Percentiles rank a stretch among this genome's conserved stretches.
Conservation (phyloP, 2,329 filamentous ascomycete species). For the Cladophialophora immunda region DNA sequence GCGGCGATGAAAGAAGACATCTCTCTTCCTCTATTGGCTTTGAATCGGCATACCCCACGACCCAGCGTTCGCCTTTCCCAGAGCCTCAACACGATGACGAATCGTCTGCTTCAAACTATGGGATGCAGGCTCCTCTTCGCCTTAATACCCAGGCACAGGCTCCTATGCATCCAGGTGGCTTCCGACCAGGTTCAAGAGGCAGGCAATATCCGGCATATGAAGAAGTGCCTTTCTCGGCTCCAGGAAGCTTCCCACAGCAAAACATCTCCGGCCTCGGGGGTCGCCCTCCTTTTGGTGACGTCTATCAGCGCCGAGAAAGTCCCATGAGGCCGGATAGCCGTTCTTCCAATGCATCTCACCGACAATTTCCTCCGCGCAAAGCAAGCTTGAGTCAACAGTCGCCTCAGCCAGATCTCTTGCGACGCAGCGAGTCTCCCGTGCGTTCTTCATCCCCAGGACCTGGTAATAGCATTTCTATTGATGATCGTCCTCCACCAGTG, state of each 20-base stretch:
- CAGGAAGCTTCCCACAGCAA: constrained; percentile 30
- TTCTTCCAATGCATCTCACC: constrained; percentile 35
- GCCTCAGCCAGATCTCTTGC: constrained; percentile 25
- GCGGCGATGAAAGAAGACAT: constrained; percentile 40
- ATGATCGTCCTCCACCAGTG: constrained; percentile 30
- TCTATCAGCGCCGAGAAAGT: constrained; percentile 34
- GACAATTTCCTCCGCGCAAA: constrained; percentile 67
- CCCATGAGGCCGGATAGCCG: constrained; percentile 40
- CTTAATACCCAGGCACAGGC: constrained; percentile 35
- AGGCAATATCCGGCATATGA: constrained; percentile 30
- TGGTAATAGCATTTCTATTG: constrained; percentile 5
- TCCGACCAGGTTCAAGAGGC: constrained; percentile 39
- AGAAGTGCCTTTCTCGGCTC: constrained; percentile 32
- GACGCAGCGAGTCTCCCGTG: constrained; percentile 10
- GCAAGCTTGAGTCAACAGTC: constrained; percentile 65
- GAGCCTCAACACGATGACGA: constrained; percentile 36
- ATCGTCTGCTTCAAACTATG: constrained; percentile 18
- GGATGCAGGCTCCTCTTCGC: constrained; percentile 31
- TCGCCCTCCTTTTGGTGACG: constrained; percentile 40
- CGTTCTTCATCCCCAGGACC: constrained; percentile 9
- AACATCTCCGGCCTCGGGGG: constrained; percentile 29
- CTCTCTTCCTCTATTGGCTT: constrained; percentile 35
- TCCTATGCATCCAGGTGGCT: constrained; percentile 36
- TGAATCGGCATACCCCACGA: constrained; percentile 38
- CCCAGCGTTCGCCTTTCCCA: constrained; percentile 35